Conservation (phyloP, 257 asterid species). For the Primulina huaijiensis region DNA sequence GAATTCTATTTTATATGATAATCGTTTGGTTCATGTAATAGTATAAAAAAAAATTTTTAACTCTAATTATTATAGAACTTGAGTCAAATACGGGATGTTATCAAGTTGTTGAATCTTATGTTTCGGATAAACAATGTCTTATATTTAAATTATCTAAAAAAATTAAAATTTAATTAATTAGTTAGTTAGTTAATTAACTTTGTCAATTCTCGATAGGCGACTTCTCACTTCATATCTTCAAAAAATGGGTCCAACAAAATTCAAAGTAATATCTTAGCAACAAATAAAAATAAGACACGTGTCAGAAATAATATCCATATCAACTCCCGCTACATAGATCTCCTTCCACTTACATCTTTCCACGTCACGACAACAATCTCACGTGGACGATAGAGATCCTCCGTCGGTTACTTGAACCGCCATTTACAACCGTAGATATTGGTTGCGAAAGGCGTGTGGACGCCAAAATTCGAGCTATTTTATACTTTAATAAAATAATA, state of each 20-base stretch:
- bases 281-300: neutral
- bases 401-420: neutral
- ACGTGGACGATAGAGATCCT: neutral
- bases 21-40: too few species aligned
- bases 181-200: too few species aligned
- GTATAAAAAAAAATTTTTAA: too few species aligned
- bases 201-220: neutral
- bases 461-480: slow-evolving; percentile 30
- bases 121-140: too few species aligned
- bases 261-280: too few species aligned
- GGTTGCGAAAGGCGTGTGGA: neutral
- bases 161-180: too few species aligned
- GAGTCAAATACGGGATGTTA: too few species aligned
- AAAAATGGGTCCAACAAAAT: neutral
- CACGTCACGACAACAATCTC: neutral
- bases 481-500: slow-evolving; percentile 19
- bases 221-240: neutral
- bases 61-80: too few species aligned
- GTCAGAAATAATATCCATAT: neutral
- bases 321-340: neutral
- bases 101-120: too few species aligned
- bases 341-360: neutral
- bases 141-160: too few species aligned
- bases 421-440: neutral
- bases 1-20: too few species aligned